A percentile compares a stretch with the other conserved stretches of the same genome.
These are phyloP conservation scores for Globisporangium parvum DNA, from an alignment of 352 stramenopile species.

Conservation along the genomic window DNA sequence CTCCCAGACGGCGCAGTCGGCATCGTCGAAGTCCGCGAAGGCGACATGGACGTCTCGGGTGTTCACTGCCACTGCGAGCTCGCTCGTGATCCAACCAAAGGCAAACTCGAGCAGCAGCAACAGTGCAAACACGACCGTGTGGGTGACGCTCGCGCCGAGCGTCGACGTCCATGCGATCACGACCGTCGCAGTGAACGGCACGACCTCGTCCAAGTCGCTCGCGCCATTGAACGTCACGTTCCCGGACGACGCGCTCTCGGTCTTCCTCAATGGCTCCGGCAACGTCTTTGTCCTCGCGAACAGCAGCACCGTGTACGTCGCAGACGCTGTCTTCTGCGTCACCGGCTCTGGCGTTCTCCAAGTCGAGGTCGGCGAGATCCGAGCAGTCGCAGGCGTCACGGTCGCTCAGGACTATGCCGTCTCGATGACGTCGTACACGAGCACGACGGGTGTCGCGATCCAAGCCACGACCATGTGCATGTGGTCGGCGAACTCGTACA, in stretches of 20 bases:
- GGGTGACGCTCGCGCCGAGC: not conserved
- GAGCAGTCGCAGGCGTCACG: not conserved
- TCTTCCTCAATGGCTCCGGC: conserved; percentile 5
- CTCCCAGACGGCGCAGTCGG: conserved; percentile 3
- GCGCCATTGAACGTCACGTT: not conserved
- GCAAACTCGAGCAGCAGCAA: not conserved
- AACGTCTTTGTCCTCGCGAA: conserved; percentile 4
- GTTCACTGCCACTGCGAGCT: not conserved
- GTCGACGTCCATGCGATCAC: not conserved
- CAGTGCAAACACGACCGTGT: not conserved
- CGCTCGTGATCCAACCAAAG: not conserved
- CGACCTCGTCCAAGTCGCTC: not conserved
- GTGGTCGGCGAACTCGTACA: conserved; percentile 3
- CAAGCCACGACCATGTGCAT: not conserved
- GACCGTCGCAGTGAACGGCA: not conserved
- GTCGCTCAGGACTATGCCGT: not conserved
- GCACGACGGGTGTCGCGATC: not conserved
- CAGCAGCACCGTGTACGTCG: conserved; percentile 5
- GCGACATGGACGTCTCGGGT: not conserved
- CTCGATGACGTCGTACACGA: not conserved
- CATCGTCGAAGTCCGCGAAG: not conserved
- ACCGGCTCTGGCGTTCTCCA: not conserved
- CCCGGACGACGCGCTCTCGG: not conserved
- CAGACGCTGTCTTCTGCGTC: not conserved
- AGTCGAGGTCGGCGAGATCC: conserved; percentile 4